A percentile compares a stretch with the other conserved stretches of the same genome.
Conservation (phyloP, 768 basidiomycete species). For the Hydnomerulius pinastri region DNA sequence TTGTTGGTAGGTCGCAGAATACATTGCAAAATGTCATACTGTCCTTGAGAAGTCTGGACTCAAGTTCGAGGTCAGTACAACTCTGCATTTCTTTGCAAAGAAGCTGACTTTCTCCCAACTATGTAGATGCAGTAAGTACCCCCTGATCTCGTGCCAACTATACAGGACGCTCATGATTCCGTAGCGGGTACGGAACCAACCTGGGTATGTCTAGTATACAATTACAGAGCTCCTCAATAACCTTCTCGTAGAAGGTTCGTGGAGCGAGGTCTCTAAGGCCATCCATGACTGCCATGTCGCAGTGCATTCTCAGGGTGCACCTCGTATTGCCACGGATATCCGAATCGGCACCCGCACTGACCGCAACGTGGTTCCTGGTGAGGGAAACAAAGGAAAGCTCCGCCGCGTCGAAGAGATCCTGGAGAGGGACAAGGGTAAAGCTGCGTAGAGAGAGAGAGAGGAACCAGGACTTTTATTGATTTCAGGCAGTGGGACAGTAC, state of each 20-base stretch:
- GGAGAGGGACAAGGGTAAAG: constrained; percentile 29
- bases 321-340: constrained; percentile 87
- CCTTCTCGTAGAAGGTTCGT: constrained; percentile 66
- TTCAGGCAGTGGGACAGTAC: neutral
- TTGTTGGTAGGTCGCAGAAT: constrained; percentile 60
- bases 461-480: neutral
- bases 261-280: constrained; percentile 78
- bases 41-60: constrained; percentile 84
- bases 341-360: constrained; percentile 91
- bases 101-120: neutral
- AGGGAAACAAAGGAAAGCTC: constrained; percentile 81
- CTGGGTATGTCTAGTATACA: constrained; percentile 48
- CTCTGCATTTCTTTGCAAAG: neutral
- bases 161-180: constrained; percentile 6
- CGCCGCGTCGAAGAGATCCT: constrained; percentile 81
- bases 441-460: constrained; percentile 9
- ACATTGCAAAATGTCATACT: constrained; percentile 80
- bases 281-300: constrained; percentile 92
- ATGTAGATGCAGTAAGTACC: constrained; percentile 40
- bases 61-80: constrained; percentile 66
- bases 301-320: constrained; percentile 74
- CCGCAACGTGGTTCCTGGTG: constrained; percentile 57
- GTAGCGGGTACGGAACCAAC: constrained; percentile 91
- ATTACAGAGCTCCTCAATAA: constrained; percentile 2
- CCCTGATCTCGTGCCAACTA: constrained; percentile 35